Evolutionary conservation across 805 yeast genomes (phyloP), one percentile per base, ranked within the genome.

Genomic region (Huiozyma sinensis): DNA sequence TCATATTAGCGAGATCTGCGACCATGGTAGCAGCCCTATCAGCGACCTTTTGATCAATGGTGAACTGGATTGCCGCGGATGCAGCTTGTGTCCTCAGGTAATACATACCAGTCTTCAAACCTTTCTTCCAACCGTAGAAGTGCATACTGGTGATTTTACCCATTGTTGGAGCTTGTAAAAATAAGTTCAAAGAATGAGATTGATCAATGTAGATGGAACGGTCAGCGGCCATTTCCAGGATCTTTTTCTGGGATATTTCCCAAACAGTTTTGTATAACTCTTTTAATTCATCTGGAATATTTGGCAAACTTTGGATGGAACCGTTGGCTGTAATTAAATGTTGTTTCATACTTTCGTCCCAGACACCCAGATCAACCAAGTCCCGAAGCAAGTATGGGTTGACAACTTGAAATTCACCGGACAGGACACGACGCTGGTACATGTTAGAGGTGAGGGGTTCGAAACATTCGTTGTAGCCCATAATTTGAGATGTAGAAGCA

Each of bases 11-110:
- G 5, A 50, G 31, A 42, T 50, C 49, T 27, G 52, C 53, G 28
- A 44, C 36, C 2, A 35, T 47, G 7, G 44, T 46, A 43, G 80
- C 79, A 45, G 82, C 77, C 76, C 69, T 49, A 31, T 55, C 58
- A 29, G 61, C 61, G 48, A 81, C 55, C 86, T 71, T 58, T 76
- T 68, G 61, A 53, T 77, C 84, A 42, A 82, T 70, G 11, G 89
- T 83, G 64, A 88, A 90, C 69, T 90, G 94, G 62, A 90, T 90
- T 40, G 97, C 96, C 41, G 95, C 83, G 33, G 95, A 77, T 29
- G 97, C 97, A 46, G 97, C 95, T 72, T 86, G 95, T 3, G 97
- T 88, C 66, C 97, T 79, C 64, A 89, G 71, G 64, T 89, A 89
- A 72, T 89, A 89, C 90, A 89, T 88, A 54, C 97, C 97, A 7